These are phyloP conservation scores for Metarhizium brunneum DNA, from an alignment of 2,329 filamentous ascomycete genomes.

Conservation along the genomic window DNA sequence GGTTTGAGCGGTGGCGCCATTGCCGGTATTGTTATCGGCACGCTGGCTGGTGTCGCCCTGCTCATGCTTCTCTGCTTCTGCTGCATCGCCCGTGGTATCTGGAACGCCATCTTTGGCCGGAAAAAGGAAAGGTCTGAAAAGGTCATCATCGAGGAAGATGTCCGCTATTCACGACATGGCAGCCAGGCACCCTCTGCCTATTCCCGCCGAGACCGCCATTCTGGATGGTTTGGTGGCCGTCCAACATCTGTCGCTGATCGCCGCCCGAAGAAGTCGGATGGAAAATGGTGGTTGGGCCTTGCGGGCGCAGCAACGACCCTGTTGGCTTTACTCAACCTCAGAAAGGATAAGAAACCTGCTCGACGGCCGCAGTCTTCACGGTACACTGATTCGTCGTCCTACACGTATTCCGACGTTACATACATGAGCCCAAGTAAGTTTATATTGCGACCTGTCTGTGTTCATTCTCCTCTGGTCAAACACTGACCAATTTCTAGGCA, in stretches of 20 bases:
- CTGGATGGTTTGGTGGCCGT: constrained; percentile 45
- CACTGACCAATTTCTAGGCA: constrained; percentile 6
- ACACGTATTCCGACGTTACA: constrained; percentile 38
- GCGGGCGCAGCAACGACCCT: constrained; percentile 42
- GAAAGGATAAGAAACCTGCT: constrained; percentile 36
- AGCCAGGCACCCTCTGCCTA: constrained; percentile 30
- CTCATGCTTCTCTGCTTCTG: constrained; percentile 66
- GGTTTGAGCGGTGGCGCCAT: constrained; percentile 63
- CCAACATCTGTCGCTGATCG: constrained; percentile 29
- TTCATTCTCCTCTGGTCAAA: background rate
- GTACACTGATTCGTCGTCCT: constrained; percentile 45
- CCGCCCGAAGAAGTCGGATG: constrained; percentile 38
- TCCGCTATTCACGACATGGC: constrained; percentile 39
- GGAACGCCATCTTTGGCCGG: constrained; percentile 55
- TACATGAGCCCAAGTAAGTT: constrained; percentile 41
- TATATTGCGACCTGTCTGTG: background rate
- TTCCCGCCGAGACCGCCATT: constrained; percentile 42
- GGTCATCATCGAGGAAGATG: constrained; percentile 55
- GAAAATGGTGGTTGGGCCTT: constrained; percentile 43
- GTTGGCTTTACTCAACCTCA: constrained; percentile 43
- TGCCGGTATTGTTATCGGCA: constrained; percentile 71
- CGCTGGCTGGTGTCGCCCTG: constrained; percentile 56
- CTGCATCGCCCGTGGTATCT: constrained; percentile 56
- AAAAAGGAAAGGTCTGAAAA: constrained; percentile 41
- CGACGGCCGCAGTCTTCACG: constrained; percentile 28